A percentile compares a stretch with the other conserved stretches of the same genome.
phyloP scores from a whole-genome alignment of 164 flowering plant genomes.

The Nelumbo lutea region DNA sequence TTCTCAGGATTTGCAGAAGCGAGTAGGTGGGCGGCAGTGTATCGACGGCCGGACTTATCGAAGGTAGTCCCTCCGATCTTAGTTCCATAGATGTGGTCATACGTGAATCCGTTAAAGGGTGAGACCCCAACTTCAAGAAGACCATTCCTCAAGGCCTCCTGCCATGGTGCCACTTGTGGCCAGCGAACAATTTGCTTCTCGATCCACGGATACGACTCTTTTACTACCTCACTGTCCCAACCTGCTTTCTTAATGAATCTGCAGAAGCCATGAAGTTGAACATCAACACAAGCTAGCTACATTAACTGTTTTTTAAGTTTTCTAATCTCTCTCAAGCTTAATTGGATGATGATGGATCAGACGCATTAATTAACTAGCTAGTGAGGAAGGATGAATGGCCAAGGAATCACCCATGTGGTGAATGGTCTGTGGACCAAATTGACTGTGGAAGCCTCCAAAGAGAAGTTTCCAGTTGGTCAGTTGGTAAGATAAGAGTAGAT shows the following conservation, averaged over 20 bases:
- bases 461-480: too few relatives aligned
- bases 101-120: slow-evolving; percentile 88
- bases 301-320: too few relatives aligned
- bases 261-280: slow-evolving; percentile 12
- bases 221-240: slow-evolving; percentile 72
- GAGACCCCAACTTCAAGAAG: slow-evolving; percentile 71
- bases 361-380: too few relatives aligned
- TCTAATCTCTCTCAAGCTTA: too few relatives aligned
- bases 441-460: too few relatives aligned
- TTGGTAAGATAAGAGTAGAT: too few relatives aligned
- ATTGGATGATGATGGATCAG: too few relatives aligned
- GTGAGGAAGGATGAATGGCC: too few relatives aligned
- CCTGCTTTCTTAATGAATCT: slow-evolving; percentile 53
- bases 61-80: slow-evolving; percentile 93
- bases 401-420: too few relatives aligned
- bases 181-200: slow-evolving; percentile 66
- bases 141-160: slow-evolving; percentile 57
- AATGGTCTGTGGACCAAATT: too few relatives aligned
- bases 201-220: slow-evolving; percentile 80
- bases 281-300: too few relatives aligned
- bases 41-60: slow-evolving; percentile 59
- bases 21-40: slow-evolving; percentile 85
- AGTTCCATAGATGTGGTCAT: slow-evolving; percentile 80
- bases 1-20: slow-evolving; percentile 48
- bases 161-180: slow-evolving; percentile 69